Conservation (phyloP, 441 rosid genomes). For the Pelargonium fulgidum region DNA sequence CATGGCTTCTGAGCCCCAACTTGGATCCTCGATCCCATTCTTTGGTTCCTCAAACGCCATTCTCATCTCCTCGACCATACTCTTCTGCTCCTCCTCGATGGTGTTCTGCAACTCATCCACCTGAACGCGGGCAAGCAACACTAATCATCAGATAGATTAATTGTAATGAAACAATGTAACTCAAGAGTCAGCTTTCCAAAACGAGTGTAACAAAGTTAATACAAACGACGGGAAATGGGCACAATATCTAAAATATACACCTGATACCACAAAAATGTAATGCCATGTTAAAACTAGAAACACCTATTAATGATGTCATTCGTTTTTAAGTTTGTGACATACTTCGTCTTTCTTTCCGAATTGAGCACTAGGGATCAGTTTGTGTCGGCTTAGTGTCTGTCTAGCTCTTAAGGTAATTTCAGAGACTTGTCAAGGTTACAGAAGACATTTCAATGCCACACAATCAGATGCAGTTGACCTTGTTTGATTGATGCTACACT, state of each 20-base stretch:
- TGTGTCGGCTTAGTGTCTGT: no score
- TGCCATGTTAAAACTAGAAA: no score
- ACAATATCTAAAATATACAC: no score
- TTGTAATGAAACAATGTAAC: not conserved
- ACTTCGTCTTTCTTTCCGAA: no score
- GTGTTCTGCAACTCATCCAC: conserved; percentile 83
- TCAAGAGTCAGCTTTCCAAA: not conserved
- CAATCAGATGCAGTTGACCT: no score
- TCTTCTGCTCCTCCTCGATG: conserved; percentile 57
- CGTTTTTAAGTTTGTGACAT: no score
- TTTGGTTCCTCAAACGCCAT: conserved; percentile 59
- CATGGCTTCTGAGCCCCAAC: conserved; percentile 59
- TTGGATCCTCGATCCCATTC: conserved; percentile 44
- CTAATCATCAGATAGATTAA: not conserved
- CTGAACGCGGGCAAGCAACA: conserved; percentile 23
- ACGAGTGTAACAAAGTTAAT: not conserved
- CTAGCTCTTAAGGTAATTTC: no score
- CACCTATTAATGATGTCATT: no score
- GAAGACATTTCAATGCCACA: no score
- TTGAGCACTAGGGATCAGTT: no score
- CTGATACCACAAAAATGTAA: not conserved
- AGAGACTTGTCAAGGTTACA: no score
- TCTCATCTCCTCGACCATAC: conserved; percentile 49
- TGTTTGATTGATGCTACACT: no score
- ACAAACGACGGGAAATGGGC: not conserved